phyloP scores from a whole-genome alignment of 768 basidiomycete genomes.

The Psilocybe subaeruginosa region DNA sequence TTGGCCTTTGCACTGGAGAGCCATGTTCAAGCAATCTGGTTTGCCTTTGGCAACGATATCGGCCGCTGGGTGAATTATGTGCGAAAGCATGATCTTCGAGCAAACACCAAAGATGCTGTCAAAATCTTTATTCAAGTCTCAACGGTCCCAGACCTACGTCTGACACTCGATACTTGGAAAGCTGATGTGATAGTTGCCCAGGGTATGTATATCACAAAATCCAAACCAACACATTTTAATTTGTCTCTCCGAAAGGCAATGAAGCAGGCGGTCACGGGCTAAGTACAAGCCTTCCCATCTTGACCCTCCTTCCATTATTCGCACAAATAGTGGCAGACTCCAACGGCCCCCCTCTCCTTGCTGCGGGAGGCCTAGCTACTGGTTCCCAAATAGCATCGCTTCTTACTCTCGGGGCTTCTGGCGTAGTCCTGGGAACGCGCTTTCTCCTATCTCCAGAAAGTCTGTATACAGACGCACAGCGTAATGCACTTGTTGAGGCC shows the following conservation, averaged over 20 bases:
- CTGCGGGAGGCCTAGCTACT: slow-evolving; percentile 73
- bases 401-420: slow-evolving; percentile 69
- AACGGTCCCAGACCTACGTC: slow-evolving; percentile 58
- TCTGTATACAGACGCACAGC: slow-evolving; percentile 56
- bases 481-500: slow-evolving; percentile 52
- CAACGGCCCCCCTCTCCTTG: slow-evolving; percentile 52
- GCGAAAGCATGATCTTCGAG: slow-evolving; percentile 52
- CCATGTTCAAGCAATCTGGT: slow-evolving; percentile 70
- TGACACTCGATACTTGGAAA: slow-evolving; percentile 68
- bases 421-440: slow-evolving; percentile 74
- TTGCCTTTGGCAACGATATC: slow-evolving; percentile 68
- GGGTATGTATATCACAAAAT: slow-evolving; percentile 44
- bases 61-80: slow-evolving; percentile 63
- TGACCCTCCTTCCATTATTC: slow-evolving; percentile 61
- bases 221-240: background rate
- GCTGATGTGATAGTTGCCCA: slow-evolving; percentile 79
- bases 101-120: slow-evolving; percentile 43
- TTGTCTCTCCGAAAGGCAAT: slow-evolving; percentile 47
- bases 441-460: slow-evolving; percentile 73
- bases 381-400: slow-evolving; percentile 68
- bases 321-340: slow-evolving; percentile 39
- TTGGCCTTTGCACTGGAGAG: slow-evolving; percentile 55
- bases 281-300: slow-evolving; percentile 55
- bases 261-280: slow-evolving; percentile 84
- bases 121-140: slow-evolving; percentile 69